Percentiles rank a stretch among this genome's conserved stretches.
Evolutionary conservation across 2,329 filamentous ascomycete species (phyloP).

Genomic region (Colletotrichum sp.): DNA sequence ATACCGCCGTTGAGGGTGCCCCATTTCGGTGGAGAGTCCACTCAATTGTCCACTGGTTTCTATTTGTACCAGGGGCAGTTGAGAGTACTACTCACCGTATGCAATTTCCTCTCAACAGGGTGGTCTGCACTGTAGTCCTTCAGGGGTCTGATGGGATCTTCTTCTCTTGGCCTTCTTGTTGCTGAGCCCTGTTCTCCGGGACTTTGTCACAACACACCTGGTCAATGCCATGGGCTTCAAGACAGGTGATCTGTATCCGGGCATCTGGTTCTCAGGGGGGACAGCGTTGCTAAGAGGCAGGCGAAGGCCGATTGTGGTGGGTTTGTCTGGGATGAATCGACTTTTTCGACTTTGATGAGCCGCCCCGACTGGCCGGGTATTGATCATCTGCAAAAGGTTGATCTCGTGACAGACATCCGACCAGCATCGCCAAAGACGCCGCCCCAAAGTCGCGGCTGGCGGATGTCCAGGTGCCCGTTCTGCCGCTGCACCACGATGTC

Average conservation of each 20-base stretch:
- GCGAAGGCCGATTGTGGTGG: not conserved
- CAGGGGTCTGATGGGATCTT: not conserved
- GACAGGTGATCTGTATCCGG: not conserved
- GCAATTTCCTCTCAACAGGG: not conserved
- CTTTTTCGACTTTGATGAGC: not conserved
- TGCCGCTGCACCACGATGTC: conserved; percentile 1
- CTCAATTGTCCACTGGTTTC: not conserved
- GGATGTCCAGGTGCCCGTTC: not conserved
- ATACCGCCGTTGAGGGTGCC: not conserved
- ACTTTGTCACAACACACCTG: not conserved
- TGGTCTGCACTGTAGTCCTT: not conserved
- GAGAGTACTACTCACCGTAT: not conserved
- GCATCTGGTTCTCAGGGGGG: conserved; percentile 3
- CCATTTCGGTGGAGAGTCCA: not conserved
- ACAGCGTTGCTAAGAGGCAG: not conserved
- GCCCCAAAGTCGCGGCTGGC: not conserved
- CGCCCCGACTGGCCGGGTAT: not conserved
- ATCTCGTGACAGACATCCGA: not conserved
- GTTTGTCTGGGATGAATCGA: not conserved
- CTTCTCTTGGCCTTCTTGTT: not conserved
- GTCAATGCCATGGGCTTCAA: not conserved
- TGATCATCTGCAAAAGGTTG: not conserved
- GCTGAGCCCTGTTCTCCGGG: not conserved
- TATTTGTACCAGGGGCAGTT: not conserved
- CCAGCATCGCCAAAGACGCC: not conserved